Percentiles rank a stretch among this genome's conserved stretches.
Evolutionary conservation across 2,329 filamentous ascomycete genomes (phyloP).

Genomic region (Hymenoscyphus linearis): DNA sequence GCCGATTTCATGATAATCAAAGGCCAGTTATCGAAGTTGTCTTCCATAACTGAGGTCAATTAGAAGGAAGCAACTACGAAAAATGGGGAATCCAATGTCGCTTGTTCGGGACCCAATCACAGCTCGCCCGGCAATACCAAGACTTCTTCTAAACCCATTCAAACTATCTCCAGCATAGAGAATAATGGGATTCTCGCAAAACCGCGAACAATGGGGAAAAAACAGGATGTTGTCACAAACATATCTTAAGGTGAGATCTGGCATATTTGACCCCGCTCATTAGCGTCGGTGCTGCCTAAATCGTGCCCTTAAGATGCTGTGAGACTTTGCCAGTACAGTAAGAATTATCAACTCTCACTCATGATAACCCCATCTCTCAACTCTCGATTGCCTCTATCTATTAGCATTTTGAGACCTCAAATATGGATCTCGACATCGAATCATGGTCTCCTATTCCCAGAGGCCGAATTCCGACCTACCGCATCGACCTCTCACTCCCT

Average conservation of each 20-base stretch:
- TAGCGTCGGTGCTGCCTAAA: neutral
- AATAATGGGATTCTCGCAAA: no score
- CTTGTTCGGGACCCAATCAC: no score
- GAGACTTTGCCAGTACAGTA: neutral
- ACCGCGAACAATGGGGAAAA: no score
- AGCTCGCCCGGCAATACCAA: no score
- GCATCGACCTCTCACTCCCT: conserved; percentile 50
- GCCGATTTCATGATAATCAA: no score
- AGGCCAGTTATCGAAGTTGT: no score
- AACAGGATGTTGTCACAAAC: neutral
- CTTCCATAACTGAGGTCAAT: no score
- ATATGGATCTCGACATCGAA: neutral
- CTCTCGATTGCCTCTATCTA: neutral
- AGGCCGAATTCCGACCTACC: conserved; percentile 35
- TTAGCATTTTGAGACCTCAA: neutral
- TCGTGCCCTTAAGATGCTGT: neutral
- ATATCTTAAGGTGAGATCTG: neutral
- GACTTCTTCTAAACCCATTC: no score
- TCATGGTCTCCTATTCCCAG: neutral
- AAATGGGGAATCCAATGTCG: no score
- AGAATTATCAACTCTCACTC: no score
- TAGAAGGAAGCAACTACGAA: no score
- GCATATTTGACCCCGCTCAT: neutral
- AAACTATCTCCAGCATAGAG: no score
- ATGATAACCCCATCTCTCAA: neutral